Conservation (phyloP, 2,329 filamentous ascomycete genomes). For the Trichoderma sp. region DNA sequence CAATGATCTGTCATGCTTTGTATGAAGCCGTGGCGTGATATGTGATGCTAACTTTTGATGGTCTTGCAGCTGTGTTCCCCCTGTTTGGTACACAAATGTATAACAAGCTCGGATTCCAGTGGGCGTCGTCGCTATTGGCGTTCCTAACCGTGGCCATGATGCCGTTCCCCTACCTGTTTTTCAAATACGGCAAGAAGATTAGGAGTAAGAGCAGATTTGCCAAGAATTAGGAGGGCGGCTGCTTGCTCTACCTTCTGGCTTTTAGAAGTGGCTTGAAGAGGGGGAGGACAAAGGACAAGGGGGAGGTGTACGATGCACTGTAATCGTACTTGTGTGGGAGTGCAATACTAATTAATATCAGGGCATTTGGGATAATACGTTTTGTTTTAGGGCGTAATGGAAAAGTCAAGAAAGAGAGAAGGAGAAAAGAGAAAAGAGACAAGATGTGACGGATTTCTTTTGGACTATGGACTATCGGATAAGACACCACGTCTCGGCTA, state of each 20-base stretch:
- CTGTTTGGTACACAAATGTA: conserved; percentile 77
- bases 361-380: not conserved
- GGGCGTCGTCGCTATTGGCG: conserved; percentile 64
- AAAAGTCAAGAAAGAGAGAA: not conserved
- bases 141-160: conserved; percentile 64
- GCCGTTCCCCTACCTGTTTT: conserved; percentile 66
- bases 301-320: not conserved
- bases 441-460: not conserved
- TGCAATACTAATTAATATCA: not conserved
- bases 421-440: not conserved
- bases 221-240: conserved; percentile 28
- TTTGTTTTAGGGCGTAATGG: not conserved
- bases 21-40: not conserved
- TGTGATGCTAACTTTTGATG: conserved; percentile 23
- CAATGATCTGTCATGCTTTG: not conserved
- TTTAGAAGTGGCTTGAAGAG: not conserved
- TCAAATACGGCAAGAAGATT: conserved; percentile 59
- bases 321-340: not conserved
- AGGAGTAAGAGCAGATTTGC: conserved; percentile 58
- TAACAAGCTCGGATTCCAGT: conserved; percentile 65
- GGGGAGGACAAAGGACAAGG: not conserved
- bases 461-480: conserved; percentile 1
- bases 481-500: not conserved
- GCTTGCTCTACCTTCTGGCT: not conserved
- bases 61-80: conserved; percentile 63